phyloP scores from a whole-genome alignment of 2,329 filamentous ascomycete species.

The Cladosporium sp. region DNA sequence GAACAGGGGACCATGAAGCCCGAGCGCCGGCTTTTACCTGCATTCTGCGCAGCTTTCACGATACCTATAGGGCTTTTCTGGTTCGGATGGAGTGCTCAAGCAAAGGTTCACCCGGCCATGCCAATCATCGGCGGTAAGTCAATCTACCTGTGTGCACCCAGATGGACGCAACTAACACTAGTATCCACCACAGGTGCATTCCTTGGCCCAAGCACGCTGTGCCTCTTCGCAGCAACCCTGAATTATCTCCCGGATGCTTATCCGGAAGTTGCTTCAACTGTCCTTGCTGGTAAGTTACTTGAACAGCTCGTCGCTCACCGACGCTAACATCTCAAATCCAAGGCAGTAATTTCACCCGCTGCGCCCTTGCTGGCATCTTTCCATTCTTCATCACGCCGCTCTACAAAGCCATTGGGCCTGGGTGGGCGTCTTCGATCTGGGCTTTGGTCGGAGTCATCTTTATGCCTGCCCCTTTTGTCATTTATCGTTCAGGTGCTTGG shows the following conservation, averaged over 20 bases:
- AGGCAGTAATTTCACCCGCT: slow-evolving; percentile 35
- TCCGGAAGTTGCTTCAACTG: slow-evolving; percentile 33
- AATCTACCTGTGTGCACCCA: not conserved
- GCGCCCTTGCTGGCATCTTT: slow-evolving; percentile 29
- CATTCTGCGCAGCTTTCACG: slow-evolving; percentile 26
- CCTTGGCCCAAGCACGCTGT: not conserved
- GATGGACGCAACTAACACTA: too few relatives aligned
- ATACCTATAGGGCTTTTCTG: slow-evolving; percentile 49
- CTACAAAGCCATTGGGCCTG: not conserved
- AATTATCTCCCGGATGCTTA: slow-evolving; percentile 36
- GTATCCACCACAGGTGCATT: not conserved
- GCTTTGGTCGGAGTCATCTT: not conserved
- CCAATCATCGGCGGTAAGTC: slow-evolving; percentile 49
- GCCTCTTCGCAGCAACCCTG: slow-evolving; percentile 39
- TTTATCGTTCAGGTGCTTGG: not conserved
- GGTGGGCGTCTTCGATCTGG: not conserved
- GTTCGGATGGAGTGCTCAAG: slow-evolving; percentile 54
- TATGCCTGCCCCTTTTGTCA: not conserved
- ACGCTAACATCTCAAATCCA: not conserved
- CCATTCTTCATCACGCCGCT: not conserved
- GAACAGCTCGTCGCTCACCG: too few relatives aligned
- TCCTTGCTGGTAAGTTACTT: slow-evolving; percentile 23
- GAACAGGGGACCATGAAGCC: slow-evolving; percentile 30
- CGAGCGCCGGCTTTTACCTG: slow-evolving; percentile 35
- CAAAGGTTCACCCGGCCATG: slow-evolving; percentile 51